These are phyloP conservation scores for Prinsepia uniflora DNA, from an alignment of 306 rosid species.

Conservation along the genomic window DNA sequence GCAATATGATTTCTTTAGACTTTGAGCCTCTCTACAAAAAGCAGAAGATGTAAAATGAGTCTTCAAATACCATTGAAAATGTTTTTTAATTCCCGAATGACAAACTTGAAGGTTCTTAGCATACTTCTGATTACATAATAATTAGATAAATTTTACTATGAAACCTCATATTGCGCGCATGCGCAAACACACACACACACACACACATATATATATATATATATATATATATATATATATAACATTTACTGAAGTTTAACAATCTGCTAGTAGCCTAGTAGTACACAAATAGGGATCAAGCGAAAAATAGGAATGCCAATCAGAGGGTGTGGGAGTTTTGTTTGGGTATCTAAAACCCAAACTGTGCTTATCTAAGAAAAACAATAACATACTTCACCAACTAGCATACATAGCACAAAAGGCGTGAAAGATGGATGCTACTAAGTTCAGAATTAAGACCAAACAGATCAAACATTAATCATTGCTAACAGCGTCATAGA, in stretches of 20 bases:
- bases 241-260: too few relatives aligned
- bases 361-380: neutral
- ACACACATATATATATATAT: too few relatives aligned
- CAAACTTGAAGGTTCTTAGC: neutral
- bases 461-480: neutral
- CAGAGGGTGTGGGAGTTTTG: neutral
- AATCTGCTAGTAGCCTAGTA: too few relatives aligned
- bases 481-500: conserved; percentile 1
- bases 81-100: conserved; percentile 3
- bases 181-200: neutral
- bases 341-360: neutral
- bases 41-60: neutral
- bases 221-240: too few relatives aligned
- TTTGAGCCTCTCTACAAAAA: conserved; percentile 31
- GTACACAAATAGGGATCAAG: too few relatives aligned
- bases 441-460: conserved; percentile 16
- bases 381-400: conserved; percentile 22
- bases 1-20: conserved; percentile 23
- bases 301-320: too few relatives aligned
- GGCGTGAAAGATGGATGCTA: conserved; percentile 21
- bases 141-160: neutral
- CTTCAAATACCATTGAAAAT: neutral
- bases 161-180: neutral
- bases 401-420: neutral
- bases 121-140: neutral